Evolutionary conservation across 2,329 filamentous ascomycete species (phyloP).

Genomic region (Dothistroma pini): DNA sequence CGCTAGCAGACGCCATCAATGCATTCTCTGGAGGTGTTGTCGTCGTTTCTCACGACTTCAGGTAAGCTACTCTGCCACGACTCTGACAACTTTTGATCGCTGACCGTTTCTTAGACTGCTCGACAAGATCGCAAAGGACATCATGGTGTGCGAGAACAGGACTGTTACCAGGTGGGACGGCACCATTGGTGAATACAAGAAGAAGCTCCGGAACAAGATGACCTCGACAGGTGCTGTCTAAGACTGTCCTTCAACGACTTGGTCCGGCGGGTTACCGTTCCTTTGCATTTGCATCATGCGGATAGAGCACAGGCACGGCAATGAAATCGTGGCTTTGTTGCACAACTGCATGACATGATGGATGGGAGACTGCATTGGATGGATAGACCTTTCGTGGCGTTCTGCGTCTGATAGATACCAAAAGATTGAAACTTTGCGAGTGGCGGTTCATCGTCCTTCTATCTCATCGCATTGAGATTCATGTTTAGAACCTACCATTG

Average conservation of each 20-base stretch:
- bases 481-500: not conserved
- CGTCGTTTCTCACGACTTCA: slow-evolving; percentile 98
- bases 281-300: slow-evolving; percentile 3
- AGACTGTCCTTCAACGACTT: not conserved
- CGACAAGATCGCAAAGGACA: slow-evolving; percentile 99
- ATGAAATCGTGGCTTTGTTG: slow-evolving; percentile 6
- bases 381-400: slow-evolving; percentile 9
- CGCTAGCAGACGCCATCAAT: slow-evolving; percentile 95
- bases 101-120: slow-evolving; percentile 65
- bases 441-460: not conserved
- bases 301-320: slow-evolving; percentile 8
- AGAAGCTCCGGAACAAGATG: slow-evolving; percentile 99
- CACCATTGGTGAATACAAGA: slow-evolving; percentile 92
- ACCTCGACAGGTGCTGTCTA: slow-evolving; percentile 73
- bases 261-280: not conserved
- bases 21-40: slow-evolving; percentile 94
- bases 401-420: slow-evolving; percentile 14
- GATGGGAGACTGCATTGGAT: slow-evolving; percentile 8
- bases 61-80: slow-evolving; percentile 54
- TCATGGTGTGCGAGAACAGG: slow-evolving; percentile 98
- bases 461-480: not conserved
- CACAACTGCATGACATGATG: slow-evolving; percentile 8
- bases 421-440: slow-evolving; percentile 11
- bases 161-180: slow-evolving; percentile 88
- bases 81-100: slow-evolving; percentile 20